Evolutionary conservation across 768 basidiomycete species (phyloP).

Genomic region (Paxillus involutus): DNA sequence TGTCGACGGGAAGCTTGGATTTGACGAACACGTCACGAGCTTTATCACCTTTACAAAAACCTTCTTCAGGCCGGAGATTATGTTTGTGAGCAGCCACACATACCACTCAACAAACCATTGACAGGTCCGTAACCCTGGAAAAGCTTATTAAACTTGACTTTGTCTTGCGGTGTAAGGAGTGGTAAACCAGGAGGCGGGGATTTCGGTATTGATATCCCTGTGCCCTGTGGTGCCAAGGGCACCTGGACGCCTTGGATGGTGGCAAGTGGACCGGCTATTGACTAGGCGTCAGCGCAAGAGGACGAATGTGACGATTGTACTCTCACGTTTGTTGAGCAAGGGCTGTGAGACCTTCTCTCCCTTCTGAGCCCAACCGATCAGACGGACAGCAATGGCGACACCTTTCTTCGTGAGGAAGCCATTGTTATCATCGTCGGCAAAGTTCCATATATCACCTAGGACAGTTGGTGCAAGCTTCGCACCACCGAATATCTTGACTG

Average conservation of each 20-base stretch:
- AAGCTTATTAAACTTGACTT: slow-evolving; percentile 76
- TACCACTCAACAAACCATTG: slow-evolving; percentile 79
- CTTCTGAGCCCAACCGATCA: slow-evolving; percentile 92
- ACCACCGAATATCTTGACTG: slow-evolving; percentile 81
- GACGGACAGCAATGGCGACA: slow-evolving; percentile 82
- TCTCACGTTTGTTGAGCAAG: slow-evolving; percentile 71
- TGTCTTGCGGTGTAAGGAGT: slow-evolving; percentile 75
- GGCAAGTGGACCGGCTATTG: slow-evolving; percentile 80
- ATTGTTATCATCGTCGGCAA: slow-evolving; percentile 92
- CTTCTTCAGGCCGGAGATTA: background rate
- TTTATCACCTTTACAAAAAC: slow-evolving; percentile 64
- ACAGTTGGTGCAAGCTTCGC: slow-evolving; percentile 75
- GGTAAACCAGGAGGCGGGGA: slow-evolving; percentile 65
- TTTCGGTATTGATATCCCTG: slow-evolving; percentile 54
- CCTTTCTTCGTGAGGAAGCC: slow-evolving; percentile 90
- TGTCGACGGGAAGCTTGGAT: slow-evolving; percentile 83
- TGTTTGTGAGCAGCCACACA: slow-evolving; percentile 17
- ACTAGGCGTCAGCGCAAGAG: slow-evolving; percentile 12
- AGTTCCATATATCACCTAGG: slow-evolving; percentile 91
- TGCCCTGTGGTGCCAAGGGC: slow-evolving; percentile 55
- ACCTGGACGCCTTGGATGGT: slow-evolving; percentile 65
- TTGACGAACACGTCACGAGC: slow-evolving; percentile 90
- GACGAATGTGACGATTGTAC: background rate
- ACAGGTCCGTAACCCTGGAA: slow-evolving; percentile 72
- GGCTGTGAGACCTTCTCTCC: slow-evolving; percentile 67